A percentile compares a stretch with the other conserved stretches of the same genome.
phyloP scores from a whole-genome alignment of 2,329 filamentous ascomycete genomes.

The Aspergillus sp. region DNA sequence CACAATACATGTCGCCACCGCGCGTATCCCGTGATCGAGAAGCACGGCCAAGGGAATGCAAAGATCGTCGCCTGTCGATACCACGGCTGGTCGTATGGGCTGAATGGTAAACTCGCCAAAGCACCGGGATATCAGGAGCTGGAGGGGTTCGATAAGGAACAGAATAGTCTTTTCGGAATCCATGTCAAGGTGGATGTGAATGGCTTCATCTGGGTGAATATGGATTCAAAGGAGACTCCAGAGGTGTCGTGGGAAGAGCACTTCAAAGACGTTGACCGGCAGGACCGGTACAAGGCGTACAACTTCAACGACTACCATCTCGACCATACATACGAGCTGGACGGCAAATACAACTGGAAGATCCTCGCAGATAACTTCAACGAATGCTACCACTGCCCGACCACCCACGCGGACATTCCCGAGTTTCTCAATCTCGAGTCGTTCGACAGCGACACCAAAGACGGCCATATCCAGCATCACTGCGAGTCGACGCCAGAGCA shows the following conservation, averaged over 20 bases:
- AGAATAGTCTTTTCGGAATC: slow-evolving; percentile 50
- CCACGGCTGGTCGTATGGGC: slow-evolving; percentile 2
- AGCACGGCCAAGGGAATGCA: background rate
- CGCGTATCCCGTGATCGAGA: slow-evolving; percentile 1
- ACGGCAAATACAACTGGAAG: slow-evolving; percentile 57
- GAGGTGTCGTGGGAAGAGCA: slow-evolving; percentile 47
- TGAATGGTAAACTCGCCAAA: slow-evolving; percentile 1
- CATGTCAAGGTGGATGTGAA: slow-evolving; percentile 48
- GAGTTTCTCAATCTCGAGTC: slow-evolving; percentile 53
- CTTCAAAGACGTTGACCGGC: slow-evolving; percentile 44
- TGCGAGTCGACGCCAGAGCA: slow-evolving; percentile 46
- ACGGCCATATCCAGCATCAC: slow-evolving; percentile 48
- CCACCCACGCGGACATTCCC: slow-evolving; percentile 55
- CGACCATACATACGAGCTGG: slow-evolving; percentile 54
- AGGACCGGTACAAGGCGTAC: slow-evolving; percentile 42
- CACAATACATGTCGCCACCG: slow-evolving; percentile 46
- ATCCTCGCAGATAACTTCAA: slow-evolving; percentile 60
- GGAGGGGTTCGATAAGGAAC: slow-evolving; percentile 19
- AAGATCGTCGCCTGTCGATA: slow-evolving; percentile 1
- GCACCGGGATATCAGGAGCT: slow-evolving; percentile 1
- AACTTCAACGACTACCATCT: slow-evolving; percentile 50
- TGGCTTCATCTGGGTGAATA: slow-evolving; percentile 55
- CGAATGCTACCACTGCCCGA: slow-evolving; percentile 60
- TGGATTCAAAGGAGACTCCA: slow-evolving; percentile 32
- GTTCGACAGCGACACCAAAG: slow-evolving; percentile 49